phyloP scores from a whole-genome alignment of 208 protist species.

The Crithidia brevicula region DNA sequence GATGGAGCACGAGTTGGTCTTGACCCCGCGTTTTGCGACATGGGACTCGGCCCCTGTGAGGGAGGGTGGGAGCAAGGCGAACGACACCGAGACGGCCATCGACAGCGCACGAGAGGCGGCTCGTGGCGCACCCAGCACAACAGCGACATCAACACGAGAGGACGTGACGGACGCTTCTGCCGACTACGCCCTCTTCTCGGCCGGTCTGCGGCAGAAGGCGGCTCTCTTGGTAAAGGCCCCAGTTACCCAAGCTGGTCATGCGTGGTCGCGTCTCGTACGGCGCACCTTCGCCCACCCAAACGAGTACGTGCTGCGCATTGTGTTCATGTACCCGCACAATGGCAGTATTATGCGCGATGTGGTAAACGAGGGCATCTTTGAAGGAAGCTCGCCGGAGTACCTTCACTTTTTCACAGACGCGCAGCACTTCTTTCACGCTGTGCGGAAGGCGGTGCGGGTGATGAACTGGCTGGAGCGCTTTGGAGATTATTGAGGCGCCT shows the following conservation, averaged over 20 bases:
- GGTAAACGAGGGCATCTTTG: conserved; percentile 43
- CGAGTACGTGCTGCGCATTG: conserved; percentile 60
- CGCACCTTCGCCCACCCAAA: conserved; percentile 47
- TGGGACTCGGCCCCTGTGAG: background rate
- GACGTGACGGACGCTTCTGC: conserved; percentile 1
- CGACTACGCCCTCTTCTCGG: conserved; percentile 28
- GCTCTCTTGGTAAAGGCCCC: conserved; percentile 14
- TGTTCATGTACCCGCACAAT: conserved; percentile 85
- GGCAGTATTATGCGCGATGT: conserved; percentile 67
- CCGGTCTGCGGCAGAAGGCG: conserved; percentile 16
- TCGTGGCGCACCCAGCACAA: too few relatives aligned
- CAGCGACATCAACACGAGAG: too few relatives aligned
- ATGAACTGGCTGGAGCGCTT: conserved; percentile 46
- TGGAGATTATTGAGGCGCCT: conserved; percentile 23
- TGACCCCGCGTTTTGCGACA: background rate
- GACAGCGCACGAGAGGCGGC: too few relatives aligned
- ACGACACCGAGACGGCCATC: background rate
- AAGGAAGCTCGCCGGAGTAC: conserved; percentile 30
- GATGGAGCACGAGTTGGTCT: conserved; percentile 7
- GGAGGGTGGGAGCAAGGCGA: background rate
- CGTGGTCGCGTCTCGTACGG: conserved; percentile 24
- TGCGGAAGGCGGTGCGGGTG: conserved; percentile 53
- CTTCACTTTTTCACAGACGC: conserved; percentile 53
- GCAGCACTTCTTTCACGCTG: conserved; percentile 38
- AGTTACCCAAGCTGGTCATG: conserved; percentile 12